Evolutionary conservation across 139 green algal species (phyloP).

Genomic region (Chlamydomonas incerta): DNA sequence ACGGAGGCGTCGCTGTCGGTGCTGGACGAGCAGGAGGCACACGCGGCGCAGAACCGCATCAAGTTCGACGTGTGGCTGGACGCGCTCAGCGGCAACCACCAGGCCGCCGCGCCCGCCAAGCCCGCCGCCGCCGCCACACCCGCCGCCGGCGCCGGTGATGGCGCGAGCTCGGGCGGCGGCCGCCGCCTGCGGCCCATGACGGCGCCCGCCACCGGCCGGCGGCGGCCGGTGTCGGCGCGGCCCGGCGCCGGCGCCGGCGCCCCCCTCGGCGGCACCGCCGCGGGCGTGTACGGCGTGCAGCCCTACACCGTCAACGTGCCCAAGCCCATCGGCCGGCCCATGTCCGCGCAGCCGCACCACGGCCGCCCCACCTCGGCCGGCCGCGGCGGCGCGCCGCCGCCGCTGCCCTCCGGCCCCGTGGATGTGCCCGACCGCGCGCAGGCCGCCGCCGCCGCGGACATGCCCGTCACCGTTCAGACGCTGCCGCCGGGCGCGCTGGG

Average conservation of each 20-base stretch:
- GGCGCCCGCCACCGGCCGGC: neutral
- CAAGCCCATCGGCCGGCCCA: neutral
- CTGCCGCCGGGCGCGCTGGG: neutral
- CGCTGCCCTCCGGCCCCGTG: too few relatives aligned
- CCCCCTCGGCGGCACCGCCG: neutral
- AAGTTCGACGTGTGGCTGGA: slow-evolving; percentile 42
- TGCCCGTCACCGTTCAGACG: neutral
- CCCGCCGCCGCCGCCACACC: neutral
- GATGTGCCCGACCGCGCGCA: too few relatives aligned
- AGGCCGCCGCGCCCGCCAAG: neutral
- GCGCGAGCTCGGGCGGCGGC: neutral
- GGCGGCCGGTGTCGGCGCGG: slow-evolving; percentile 9
- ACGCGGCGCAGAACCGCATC: slow-evolving; percentile 22
- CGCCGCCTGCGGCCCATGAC: neutral
- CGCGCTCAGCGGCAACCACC: neutral
- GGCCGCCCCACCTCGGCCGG: neutral
- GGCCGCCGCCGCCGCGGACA: neutral
- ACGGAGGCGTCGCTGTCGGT: slow-evolving; percentile 17
- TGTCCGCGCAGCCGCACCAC: slow-evolving; percentile 47
- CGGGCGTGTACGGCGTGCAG: neutral
- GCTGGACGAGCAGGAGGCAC: neutral
- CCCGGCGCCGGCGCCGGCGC: neutral
- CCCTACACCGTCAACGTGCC: neutral
- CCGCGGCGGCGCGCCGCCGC: neutral
- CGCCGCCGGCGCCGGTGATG: neutral